Evolutionary conservation across 371 early-diverging fungal genomes (phyloP).

Genomic region (Mortierella sp.): DNA sequence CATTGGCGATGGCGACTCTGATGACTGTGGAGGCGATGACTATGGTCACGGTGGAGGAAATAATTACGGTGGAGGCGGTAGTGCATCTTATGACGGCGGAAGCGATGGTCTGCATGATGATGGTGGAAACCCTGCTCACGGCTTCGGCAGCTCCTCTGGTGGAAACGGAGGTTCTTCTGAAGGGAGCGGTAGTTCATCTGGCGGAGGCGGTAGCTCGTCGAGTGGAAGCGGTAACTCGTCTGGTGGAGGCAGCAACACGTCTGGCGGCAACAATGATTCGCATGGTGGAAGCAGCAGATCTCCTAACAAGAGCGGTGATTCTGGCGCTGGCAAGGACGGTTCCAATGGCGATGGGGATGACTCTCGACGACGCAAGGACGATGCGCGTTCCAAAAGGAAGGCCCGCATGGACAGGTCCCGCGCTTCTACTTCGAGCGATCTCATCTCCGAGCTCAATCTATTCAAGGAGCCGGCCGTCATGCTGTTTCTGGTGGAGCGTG

Average conservation of each 20-base stretch:
- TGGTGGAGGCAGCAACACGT: neutral
- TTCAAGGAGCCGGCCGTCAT: neutral
- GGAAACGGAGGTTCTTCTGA: neutral
- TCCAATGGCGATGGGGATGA: neutral
- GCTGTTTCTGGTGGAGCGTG: neutral
- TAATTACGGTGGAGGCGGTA: neutral
- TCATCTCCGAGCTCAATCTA: neutral
- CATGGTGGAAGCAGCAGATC: neutral
- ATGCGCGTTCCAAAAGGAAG: neutral
- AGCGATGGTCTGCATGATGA: neutral
- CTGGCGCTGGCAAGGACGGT: neutral
- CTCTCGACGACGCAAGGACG: neutral
- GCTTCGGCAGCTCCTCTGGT: neutral
- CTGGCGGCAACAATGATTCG: too few relatives aligned
- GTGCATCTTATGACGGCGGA: neutral
- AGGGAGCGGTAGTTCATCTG: neutral
- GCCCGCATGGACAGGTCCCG: neutral
- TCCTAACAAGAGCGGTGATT: neutral
- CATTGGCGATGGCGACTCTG: neutral
- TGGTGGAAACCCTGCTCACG: too few relatives aligned
- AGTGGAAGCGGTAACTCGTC: neutral
- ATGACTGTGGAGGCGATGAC: neutral
- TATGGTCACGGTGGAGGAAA: neutral
- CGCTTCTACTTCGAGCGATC: neutral
- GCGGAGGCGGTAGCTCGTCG: neutral